A percentile compares a stretch with the other conserved stretches of the same genome.
Conservation (phyloP, 2,329 filamentous ascomycete species). For the Aureobasidium vineae region DNA sequence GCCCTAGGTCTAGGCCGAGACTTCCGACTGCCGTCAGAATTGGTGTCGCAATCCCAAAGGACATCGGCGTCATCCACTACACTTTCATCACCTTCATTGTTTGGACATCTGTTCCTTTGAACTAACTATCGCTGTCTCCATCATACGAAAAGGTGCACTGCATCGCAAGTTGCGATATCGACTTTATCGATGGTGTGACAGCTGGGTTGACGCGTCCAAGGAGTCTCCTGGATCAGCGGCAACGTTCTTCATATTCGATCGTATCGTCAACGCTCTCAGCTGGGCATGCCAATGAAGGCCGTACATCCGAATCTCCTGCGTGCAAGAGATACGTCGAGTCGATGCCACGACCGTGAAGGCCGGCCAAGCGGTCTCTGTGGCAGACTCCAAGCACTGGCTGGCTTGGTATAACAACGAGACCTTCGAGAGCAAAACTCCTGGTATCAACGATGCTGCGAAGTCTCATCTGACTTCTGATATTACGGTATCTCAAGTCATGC, state of each 20-base stretch:
- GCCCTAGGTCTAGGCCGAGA: not conserved
- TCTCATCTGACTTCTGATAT: not conserved
- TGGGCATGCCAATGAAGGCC: constrained; percentile 10
- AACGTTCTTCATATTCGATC: not conserved
- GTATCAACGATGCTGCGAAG: not conserved
- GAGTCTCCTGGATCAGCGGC: not conserved
- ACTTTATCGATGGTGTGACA: not conserved
- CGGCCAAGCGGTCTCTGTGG: not conserved
- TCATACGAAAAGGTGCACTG: not conserved
- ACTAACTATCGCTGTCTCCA: not conserved
- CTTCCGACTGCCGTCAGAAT: not conserved
- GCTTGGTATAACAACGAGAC: constrained; percentile 4
- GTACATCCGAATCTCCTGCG: not conserved
- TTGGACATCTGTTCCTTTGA: not conserved
- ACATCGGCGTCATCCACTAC: not conserved
- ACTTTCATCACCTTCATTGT: not conserved
- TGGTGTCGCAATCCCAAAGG: not conserved
- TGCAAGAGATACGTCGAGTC: not conserved
- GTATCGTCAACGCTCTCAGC: not conserved
- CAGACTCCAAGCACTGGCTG: not conserved
- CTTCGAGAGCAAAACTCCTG: not conserved
- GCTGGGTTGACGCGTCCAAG: not conserved
- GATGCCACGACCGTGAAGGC: not conserved
- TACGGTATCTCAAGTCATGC: not conserved
- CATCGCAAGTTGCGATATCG: not conserved